phyloP scores from a whole-genome alignment of 1,284 basidiomycete species.

The Ceratobasidium sp. region DNA sequence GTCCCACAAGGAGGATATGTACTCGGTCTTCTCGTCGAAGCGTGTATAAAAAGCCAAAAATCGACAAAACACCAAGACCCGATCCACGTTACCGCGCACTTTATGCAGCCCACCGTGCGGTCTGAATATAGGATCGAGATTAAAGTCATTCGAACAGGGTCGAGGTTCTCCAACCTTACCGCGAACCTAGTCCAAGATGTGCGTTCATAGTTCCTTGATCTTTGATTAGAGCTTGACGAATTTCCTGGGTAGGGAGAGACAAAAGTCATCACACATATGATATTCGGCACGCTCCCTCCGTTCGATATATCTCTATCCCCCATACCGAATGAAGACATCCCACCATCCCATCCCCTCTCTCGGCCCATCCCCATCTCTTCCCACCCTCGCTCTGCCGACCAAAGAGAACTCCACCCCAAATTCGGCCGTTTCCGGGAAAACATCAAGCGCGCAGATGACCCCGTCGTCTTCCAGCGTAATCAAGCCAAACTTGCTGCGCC shows the following conservation, averaged over 20 bases:
- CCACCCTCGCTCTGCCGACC: slow-evolving; percentile 64
- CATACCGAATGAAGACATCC: slow-evolving; percentile 20
- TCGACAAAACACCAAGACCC: slow-evolving; percentile 65
- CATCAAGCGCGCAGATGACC: slow-evolving; percentile 61
- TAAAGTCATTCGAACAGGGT: slow-evolving; percentile 63
- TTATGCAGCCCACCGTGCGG: slow-evolving; percentile 61
- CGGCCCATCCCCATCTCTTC: slow-evolving; percentile 67
- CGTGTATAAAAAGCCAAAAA: slow-evolving; percentile 66
- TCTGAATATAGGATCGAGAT: slow-evolving; percentile 65
- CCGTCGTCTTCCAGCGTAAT: slow-evolving; percentile 57
- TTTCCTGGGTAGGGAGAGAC: slow-evolving; percentile 64
- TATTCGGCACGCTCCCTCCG: slow-evolving; percentile 67
- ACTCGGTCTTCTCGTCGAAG: slow-evolving; percentile 67
- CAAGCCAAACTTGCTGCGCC: slow-evolving; percentile 49
- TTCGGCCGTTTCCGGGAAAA: slow-evolving; percentile 59
- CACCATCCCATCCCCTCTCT: slow-evolving; percentile 65
- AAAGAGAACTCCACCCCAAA: slow-evolving; percentile 49
- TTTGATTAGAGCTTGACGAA: too few relatives aligned
- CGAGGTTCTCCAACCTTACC: slow-evolving; percentile 66
- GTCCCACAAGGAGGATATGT: slow-evolving; percentile 64
- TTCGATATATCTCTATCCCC: slow-evolving; percentile 18
- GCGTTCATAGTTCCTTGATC: slow-evolving; percentile 45
- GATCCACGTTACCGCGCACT: slow-evolving; percentile 72
- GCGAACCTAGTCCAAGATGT: slow-evolving; percentile 72
- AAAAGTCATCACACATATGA: slow-evolving; percentile 66